Conservation (phyloP, 1,139 yeast genomes). For the Debaryomyces psychrophilus region DNA sequence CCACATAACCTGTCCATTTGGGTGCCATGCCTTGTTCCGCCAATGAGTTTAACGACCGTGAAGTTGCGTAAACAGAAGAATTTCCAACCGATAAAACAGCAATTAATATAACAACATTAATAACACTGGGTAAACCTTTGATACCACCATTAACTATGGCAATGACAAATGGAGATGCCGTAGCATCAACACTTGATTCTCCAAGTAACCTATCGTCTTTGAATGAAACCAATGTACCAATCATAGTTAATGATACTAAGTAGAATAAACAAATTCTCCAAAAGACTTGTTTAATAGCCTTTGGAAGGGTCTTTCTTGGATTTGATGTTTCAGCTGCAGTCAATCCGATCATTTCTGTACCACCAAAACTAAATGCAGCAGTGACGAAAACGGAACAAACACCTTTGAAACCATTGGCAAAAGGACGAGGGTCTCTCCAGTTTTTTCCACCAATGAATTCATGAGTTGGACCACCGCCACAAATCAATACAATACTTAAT, state of each 20-base stretch:
- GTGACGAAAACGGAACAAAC: slow-evolving; percentile 44
- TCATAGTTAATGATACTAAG: slow-evolving; percentile 40
- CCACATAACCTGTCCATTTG: slow-evolving; percentile 34
- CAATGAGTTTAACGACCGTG: slow-evolving; percentile 35
- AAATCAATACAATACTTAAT: slow-evolving; percentile 43
- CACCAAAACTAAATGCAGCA: slow-evolving; percentile 48
- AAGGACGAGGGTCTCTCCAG: slow-evolving; percentile 47
- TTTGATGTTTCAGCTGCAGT: slow-evolving; percentile 47
- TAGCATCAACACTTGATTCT: slow-evolving; percentile 50
- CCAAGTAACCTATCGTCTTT: slow-evolving; percentile 33
- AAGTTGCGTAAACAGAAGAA: slow-evolving; percentile 37
- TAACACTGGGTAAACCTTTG: slow-evolving; percentile 55
- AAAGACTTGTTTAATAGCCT: slow-evolving; percentile 48
- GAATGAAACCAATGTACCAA: slow-evolving; percentile 42
- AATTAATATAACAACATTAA: slow-evolving; percentile 53
- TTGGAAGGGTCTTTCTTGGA: slow-evolving; percentile 42
- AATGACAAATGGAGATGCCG: slow-evolving; percentile 65
- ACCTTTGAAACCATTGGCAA: slow-evolving; percentile 49
- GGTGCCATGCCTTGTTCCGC: slow-evolving; percentile 40
- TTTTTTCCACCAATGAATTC: slow-evolving; percentile 42
- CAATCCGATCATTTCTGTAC: slow-evolving; percentile 46
- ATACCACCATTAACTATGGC: slow-evolving; percentile 59
- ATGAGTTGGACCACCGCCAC: slow-evolving; percentile 44
- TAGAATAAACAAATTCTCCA: slow-evolving; percentile 49
- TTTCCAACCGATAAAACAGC: slow-evolving; percentile 56